Percentiles rank a stretch among this genome's conserved stretches.
Conservation (phyloP, 2,329 filamentous ascomycete species). For the Trichoderma arundinaceum region DNA sequence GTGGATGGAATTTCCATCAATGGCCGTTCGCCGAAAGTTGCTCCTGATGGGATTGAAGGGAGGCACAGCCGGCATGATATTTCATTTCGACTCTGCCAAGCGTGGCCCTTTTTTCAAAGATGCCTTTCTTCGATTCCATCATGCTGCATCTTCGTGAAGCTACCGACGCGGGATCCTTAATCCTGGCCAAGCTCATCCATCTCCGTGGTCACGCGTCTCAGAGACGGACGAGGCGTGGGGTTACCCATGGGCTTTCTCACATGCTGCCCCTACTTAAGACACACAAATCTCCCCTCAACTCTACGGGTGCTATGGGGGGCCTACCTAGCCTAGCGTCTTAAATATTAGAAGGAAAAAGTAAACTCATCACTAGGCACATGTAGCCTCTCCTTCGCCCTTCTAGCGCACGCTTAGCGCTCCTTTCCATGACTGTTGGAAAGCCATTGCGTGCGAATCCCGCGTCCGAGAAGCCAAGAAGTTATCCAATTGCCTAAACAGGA, state of each 20-base stretch:
- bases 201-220: not conserved
- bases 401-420: not conserved
- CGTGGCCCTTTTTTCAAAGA: not conserved
- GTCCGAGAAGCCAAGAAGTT: conserved; percentile 14
- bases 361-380: not conserved
- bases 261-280: not conserved
- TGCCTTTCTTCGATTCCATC: not conserved
- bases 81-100: not conserved
- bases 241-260: not conserved
- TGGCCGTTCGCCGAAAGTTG: not conserved
- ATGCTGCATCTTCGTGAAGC: not conserved
- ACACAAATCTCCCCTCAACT: not conserved
- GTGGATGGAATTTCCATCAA: conserved; percentile 5
- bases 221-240: conserved; percentile 3
- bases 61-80: not conserved
- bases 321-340: not conserved
- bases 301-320: no score
- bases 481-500: conserved; percentile 29
- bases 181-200: not conserved
- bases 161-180: not conserved
- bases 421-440: not conserved
- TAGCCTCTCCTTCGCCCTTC: not conserved
- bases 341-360: not conserved
- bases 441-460: not conserved
- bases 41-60: not conserved